Evolutionary conservation across 441 rosid genomes (phyloP), one percentile per base, ranked within the genome.

Genomic region (Croton laevigatus): DNA sequence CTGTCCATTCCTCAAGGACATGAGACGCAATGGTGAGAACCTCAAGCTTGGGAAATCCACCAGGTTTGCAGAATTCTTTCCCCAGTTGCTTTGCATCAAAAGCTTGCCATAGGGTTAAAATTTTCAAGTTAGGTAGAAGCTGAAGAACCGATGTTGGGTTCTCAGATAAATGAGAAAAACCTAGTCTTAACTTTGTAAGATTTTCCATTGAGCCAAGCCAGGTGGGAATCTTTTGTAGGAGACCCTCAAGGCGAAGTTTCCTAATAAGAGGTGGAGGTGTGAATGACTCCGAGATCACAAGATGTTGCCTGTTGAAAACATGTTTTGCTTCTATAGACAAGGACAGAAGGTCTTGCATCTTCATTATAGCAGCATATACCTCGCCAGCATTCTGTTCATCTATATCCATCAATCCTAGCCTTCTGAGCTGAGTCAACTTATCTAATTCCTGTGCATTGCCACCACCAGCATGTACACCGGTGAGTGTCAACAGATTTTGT

Each of bases 1-100:
- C 84, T 60, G 79, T 77, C 84, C 79, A 76, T 58, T 79, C 81
- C 72, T 82, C 80, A 23, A 82, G 77, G 48, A 69, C 72, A 32
- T 20, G 61, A 49, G 80, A 84, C 71, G 84, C 76, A 46, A 81
- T 81, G 63, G 52, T 72, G 58, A 80, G 80, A 71, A 74, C 58
- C 73, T 82, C 81, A 46, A 82, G 81, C 75, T 78, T 78, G 42
- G 78, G 80, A 71, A 82, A 84, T 59, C 80, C 82, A 11, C 76
- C 81, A 49, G 66, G 65, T 71, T 71, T 73, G 76, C 83, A 77
- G 75, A 84, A 82, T 61, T 80, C 84, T 75, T 77, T 82, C 23
- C 73, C 84, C 9, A 73, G 27, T 27, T 77, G 75, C 49, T 68
- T 80, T 67, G 71, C 78, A 66, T 80, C 79, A 57, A 76, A 79